Percentiles rank a stretch among this genome's conserved stretches.
phyloP scores from a whole-genome alignment of 108 stramenopile genomes.

The Nannochloropsis salina region DNA sequence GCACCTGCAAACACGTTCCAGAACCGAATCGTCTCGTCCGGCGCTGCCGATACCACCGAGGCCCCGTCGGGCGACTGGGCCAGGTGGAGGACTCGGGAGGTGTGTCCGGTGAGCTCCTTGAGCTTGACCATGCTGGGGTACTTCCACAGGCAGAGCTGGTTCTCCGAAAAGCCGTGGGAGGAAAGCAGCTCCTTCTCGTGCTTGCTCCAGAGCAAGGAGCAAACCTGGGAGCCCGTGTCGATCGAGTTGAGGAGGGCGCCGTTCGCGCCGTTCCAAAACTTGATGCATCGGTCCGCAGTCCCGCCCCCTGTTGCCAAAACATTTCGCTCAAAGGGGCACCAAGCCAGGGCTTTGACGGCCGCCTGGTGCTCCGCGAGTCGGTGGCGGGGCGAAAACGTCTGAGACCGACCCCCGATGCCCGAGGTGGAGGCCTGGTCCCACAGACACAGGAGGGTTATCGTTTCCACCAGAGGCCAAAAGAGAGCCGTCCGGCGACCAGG shows the following conservation, averaged over 20 bases:
- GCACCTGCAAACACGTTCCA: conserved; percentile 86
- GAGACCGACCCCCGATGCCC: neutral
- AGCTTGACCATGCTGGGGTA: conserved; percentile 92
- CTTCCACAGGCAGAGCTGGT: conserved; percentile 91
- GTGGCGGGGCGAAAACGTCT: conserved; percentile 55
- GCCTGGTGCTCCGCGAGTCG: conserved; percentile 85
- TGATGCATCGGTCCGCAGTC: conserved; percentile 95
- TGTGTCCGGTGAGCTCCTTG: conserved; percentile 88
- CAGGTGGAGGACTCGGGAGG: conserved; percentile 86
- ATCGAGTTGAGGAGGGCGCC: conserved; percentile 89
- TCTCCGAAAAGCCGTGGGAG: conserved; percentile 91
- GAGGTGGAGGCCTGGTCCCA: conserved; percentile 68
- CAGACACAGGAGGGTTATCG: conserved; percentile 90
- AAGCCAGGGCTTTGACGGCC: conserved; percentile 95
- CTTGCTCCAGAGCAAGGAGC: conserved; percentile 86
- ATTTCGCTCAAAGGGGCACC: conserved; percentile 94
- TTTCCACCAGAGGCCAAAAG: conserved; percentile 94
- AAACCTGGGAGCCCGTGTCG: conserved; percentile 93
- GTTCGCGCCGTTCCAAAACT: conserved; percentile 95
- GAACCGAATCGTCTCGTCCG: conserved; percentile 96
- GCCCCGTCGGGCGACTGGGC: conserved; percentile 87
- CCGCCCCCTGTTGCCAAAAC: conserved; percentile 92
- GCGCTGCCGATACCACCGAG: conserved; percentile 89
- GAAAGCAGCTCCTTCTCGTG: conserved; percentile 92
- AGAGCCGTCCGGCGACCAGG: conserved; percentile 91